A percentile compares a stretch with the other conserved stretches of the same genome.
Evolutionary conservation across 768 basidiomycete species (phyloP).

Genomic region (Suillus weaverae): DNA sequence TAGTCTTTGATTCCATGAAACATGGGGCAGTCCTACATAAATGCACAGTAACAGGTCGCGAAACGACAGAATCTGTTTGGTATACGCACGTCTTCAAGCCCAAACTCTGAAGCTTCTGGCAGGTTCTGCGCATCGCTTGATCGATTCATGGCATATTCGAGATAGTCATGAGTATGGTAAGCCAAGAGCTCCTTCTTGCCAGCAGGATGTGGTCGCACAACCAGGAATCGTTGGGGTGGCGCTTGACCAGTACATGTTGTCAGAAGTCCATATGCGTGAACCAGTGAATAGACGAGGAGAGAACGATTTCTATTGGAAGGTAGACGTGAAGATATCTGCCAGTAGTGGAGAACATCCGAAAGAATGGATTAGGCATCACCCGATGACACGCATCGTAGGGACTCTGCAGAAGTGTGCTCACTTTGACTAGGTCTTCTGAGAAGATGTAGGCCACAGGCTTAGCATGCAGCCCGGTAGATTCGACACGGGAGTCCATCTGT

Average conservation of each 20-base stretch:
- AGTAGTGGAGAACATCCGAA: not conserved
- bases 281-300: conserved; percentile 62
- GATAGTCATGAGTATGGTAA: conserved; percentile 74
- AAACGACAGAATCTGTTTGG: not conserved
- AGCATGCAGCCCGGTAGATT: not conserved
- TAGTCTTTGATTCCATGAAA: conserved; percentile 74
- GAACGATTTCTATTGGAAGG: conserved; percentile 73
- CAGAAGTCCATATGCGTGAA: conserved; percentile 53
- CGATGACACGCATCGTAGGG: not conserved
- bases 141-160: conserved; percentile 55
- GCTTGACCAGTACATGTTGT: conserved; percentile 26
- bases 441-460: conserved; percentile 48
- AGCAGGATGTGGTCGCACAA: conserved; percentile 57
- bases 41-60: conserved; percentile 1
- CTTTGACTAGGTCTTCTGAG: conserved; percentile 59
- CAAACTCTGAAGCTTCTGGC: conserved; percentile 42
- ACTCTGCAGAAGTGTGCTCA: conserved; percentile 17
- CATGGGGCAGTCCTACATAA: conserved; percentile 72
- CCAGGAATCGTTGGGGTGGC: conserved; percentile 31
- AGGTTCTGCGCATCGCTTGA: conserved; percentile 25
- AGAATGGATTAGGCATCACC: not conserved
- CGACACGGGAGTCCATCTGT: not conserved
- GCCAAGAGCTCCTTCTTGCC: conserved; percentile 53
- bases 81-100: conserved; percentile 56
- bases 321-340: conserved; percentile 52